Evolutionary conservation across 768 basidiomycete species (phyloP), one percentile per base, ranked within the genome.

Genomic region (Neoboletus brunneissimus): DNA sequence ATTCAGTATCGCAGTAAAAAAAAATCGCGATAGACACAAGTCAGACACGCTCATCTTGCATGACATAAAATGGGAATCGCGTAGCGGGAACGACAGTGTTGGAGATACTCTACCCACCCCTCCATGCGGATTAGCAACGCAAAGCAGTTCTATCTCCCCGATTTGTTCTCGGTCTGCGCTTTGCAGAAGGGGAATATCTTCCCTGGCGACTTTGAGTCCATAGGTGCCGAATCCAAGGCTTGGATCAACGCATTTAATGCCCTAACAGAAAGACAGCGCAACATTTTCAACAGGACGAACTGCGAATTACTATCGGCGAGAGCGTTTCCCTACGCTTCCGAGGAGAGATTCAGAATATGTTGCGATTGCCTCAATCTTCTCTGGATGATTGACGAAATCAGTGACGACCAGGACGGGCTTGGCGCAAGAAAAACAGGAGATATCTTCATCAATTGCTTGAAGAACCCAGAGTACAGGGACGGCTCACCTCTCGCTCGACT

Each of bases 361-460:
- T 86, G 84, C 64, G 85, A 87, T 69, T 83, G 84, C 57, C 78
- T 84, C 61, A 54, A 87, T 62, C 71, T 83, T 13, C 77, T 88
- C 29, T 87, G 85, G 71, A 81, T 83, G 55, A 76, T 86, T 48
- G 87, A 88, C 68, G 86, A 87, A 69, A 77, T 85, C 51, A 86
- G 83, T 67, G 85, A 87, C 59, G 84, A 86, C 55, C 86, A 86
- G 66, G 78, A 73, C 64, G 81, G 80, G 27, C 70, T 71, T 52
- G 85, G 81, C 47, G 86, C 83, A 40, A 75, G 75, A 42, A 72
- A 72, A 25, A 85, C 82, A 29, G 81, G 83, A 18, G 73, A 78
- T 46, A 73, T 79, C 23, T 81, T 82, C 58, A 69, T 82, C 48
- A 76, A 80, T 54, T 79, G 79, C 12, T 76, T 87, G 76, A 74